A percentile compares a stretch with the other conserved stretches of the same genome.
Conservation (phyloP, 768 basidiomycete species). For the Russula brevipes region DNA sequence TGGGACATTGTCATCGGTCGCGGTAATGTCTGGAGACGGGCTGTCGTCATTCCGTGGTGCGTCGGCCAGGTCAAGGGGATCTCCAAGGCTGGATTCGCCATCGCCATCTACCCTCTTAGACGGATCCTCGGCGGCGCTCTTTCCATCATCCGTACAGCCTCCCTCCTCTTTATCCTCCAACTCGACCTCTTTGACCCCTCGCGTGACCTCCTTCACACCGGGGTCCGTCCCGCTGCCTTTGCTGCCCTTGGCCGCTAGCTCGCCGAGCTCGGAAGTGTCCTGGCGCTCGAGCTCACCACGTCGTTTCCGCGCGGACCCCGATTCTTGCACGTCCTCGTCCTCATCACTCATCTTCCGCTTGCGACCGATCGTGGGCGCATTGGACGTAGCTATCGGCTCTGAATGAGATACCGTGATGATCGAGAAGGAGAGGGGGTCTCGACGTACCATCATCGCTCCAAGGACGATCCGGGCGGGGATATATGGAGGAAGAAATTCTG, state of each 20-base stretch:
- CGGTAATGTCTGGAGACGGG: slow-evolving; percentile 5
- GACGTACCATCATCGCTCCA: slow-evolving; percentile 65
- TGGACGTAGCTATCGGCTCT: slow-evolving; percentile 55
- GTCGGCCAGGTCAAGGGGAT: background rate
- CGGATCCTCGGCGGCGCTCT: background rate
- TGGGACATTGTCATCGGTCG: slow-evolving; percentile 4
- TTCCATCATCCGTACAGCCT: slow-evolving; percentile 3
- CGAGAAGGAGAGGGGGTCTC: slow-evolving; percentile 3
- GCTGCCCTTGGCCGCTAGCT: slow-evolving; percentile 31
- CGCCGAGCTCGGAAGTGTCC: slow-evolving; percentile 26
- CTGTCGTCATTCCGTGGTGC: slow-evolving; percentile 4
- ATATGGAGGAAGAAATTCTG: slow-evolving; percentile 63
- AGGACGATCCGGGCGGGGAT: slow-evolving; percentile 66
- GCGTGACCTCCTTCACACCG: slow-evolving; percentile 65
- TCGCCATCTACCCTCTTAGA: background rate
- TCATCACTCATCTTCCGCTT: slow-evolving; percentile 57
- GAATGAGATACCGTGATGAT: slow-evolving; percentile 12
- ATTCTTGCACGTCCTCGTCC: slow-evolving; percentile 30
- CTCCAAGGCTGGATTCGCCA: background rate
- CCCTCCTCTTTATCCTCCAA: slow-evolving; percentile 39
- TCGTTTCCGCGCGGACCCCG: slow-evolving; percentile 24
- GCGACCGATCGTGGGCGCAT: slow-evolving; percentile 60
- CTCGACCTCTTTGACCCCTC: slow-evolving; percentile 65
- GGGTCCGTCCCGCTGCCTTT: slow-evolving; percentile 39
- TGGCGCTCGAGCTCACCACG: slow-evolving; percentile 22